Evolutionary conservation across 2,329 filamentous ascomycete species (phyloP).

Genomic region (Coniochaeta prunicola): DNA sequence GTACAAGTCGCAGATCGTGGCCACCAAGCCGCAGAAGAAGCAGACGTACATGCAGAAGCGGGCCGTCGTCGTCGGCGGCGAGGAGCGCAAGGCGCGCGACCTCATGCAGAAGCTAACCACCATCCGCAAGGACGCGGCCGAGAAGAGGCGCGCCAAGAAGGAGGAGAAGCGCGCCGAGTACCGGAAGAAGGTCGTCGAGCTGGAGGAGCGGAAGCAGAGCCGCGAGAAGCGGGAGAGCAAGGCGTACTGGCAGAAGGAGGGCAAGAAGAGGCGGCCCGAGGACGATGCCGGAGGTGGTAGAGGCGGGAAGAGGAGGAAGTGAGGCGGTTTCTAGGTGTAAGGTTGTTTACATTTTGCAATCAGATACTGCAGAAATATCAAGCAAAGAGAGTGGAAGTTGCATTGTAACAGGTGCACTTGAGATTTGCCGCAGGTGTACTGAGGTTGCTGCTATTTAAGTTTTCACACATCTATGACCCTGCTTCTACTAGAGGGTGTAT

Average conservation of each 20-base stretch:
- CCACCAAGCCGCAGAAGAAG: conserved; percentile 72
- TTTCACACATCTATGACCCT: no score
- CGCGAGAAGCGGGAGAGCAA: conserved; percentile 87
- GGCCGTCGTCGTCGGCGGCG: conserved; percentile 75
- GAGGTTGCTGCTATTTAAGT: no score
- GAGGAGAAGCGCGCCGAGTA: conserved; percentile 78
- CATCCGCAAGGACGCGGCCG: conserved; percentile 81
- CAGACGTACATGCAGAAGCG: conserved; percentile 92
- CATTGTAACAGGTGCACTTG: no score
- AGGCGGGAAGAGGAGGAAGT: conserved; percentile 30
- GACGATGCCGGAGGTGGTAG: conserved; percentile 30
- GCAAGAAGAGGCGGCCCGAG: conserved; percentile 53
- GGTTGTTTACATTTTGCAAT: neutral
- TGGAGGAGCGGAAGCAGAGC: conserved; percentile 75
- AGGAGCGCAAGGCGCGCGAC: conserved; percentile 83
- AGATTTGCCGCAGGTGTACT: no score
- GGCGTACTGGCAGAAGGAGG: conserved; percentile 89
- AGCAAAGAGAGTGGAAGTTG: no score
- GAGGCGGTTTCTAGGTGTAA: no score
- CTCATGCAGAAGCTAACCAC: conserved; percentile 91
- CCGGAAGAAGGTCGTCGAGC: conserved; percentile 73
- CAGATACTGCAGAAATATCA: neutral
- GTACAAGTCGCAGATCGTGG: conserved; percentile 83
- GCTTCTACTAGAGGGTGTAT: no score
- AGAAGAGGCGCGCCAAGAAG: conserved; percentile 77